Evolutionary conservation across 352 stramenopile genomes (phyloP).

Genomic region (Globisporangium spinosum): DNA sequence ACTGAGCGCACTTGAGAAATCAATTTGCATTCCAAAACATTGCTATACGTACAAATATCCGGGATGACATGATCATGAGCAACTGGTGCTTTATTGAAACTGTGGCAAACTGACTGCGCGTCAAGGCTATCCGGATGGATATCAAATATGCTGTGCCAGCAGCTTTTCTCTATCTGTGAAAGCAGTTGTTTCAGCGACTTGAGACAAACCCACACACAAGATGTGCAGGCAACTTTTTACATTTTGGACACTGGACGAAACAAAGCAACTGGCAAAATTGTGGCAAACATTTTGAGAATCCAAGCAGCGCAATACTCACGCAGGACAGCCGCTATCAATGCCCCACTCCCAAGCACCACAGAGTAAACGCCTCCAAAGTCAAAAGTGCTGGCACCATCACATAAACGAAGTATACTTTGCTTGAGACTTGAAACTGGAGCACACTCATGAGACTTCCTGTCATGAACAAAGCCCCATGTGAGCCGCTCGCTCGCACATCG

Average conservation of each 20-base stretch:
- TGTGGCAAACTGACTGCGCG: no score
- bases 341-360: neutral
- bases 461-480: neutral
- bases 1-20: neutral
- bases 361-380: neutral
- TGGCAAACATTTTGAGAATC: neutral
- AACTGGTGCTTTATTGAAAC: no score
- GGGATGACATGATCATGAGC: no score
- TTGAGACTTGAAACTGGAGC: neutral
- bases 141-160: no score
- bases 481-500: neutral
- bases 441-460: neutral
- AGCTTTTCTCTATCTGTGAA: no score
- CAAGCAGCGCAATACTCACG: neutral
- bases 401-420: neutral
- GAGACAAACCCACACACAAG: neutral
- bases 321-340: neutral
- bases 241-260: neutral
- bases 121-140: no score
- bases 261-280: neutral
- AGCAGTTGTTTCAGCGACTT: neutral
- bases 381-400: neutral
- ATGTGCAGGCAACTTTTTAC: neutral
- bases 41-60: no score
- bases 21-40: no score